These are phyloP conservation scores for Lipomyces sp. DNA, from an alignment of 805 yeast genomes.

Conservation along the genomic window DNA sequence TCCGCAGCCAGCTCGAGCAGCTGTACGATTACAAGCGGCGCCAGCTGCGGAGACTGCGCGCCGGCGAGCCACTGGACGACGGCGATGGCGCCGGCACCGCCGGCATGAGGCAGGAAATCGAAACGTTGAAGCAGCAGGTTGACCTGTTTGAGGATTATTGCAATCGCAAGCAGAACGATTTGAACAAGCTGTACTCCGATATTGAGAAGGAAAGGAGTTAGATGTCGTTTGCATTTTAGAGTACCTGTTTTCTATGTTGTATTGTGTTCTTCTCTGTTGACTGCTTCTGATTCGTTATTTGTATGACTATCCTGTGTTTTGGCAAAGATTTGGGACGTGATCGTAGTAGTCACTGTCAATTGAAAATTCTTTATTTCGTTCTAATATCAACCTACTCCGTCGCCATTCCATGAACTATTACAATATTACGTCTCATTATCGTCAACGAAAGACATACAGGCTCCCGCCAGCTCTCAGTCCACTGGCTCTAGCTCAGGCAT, in stretches of 20 bases:
- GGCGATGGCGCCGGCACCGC: constrained; percentile 22
- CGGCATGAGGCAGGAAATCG: constrained; percentile 50
- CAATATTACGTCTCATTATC: neutral
- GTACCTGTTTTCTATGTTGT: too few species aligned
- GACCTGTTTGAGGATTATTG: constrained; percentile 66
- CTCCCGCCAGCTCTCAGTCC: neutral
- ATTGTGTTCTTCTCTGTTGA: too few species aligned
- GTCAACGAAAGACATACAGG: neutral
- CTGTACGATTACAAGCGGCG: constrained; percentile 72
- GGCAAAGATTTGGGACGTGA: too few species aligned
- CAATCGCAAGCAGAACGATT: constrained; percentile 57
- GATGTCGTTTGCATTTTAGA: neutral
- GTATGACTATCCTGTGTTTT: too few species aligned
- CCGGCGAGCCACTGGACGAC: constrained; percentile 32
- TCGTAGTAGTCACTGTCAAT: too few species aligned
- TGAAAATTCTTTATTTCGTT: too few species aligned
- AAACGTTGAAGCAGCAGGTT: constrained; percentile 76
- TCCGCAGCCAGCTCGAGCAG: constrained; percentile 72
- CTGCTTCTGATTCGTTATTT: neutral
- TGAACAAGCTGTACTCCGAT: constrained; percentile 44
- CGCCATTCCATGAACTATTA: neutral
- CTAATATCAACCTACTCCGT: too few species aligned
- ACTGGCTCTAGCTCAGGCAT: neutral
- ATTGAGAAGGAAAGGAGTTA: constrained; percentile 27
- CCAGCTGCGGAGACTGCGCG: constrained; percentile 46